Base-by-base conservation (phyloP, 1,284 basidiomycete genomes). In the Fomitiporia mediterranea region DNA sequence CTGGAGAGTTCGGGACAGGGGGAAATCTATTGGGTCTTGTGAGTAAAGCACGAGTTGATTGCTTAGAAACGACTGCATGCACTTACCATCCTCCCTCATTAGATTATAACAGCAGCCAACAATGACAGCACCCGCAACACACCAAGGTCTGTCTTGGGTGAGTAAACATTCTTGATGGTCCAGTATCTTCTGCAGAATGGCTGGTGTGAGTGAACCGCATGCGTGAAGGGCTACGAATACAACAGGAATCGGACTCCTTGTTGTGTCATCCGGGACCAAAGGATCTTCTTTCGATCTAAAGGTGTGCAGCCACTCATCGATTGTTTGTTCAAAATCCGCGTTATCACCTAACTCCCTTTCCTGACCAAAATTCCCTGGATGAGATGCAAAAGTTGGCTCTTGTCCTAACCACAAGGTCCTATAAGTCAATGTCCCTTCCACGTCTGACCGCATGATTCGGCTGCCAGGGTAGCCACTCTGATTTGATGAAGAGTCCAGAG, bases 151-250 rank as follows among this genome's bases (percentile, higher is more conserved):
- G 27, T 50, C 34, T 34, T 43, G 19, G 13, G 40, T 32, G 43
- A 23, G 7, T 8, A 32, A 11, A 43, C 40, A 39, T 42, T 60
- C 23, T 57, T 56, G 47, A 46, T 65, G 57, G 51, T 68, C 47
- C 65, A 77, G 69, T 19, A 72, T 66, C 38, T 56, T 55, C 21
- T 75, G 74, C 37, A 79, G 55, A 6, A 79, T 71, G 57, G 78
- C 71, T 39, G 74, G 66, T 1, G 77, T 77, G 13, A 80, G 69
- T 2, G 78, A 76, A 3, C 78, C 78, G 56, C 73, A 78, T 4
- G 74, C 82, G 61, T 89, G 86, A 43, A 89, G 72, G 9, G 82
- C 86, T 28, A 87, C 77, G 49, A 88, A 70, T 30, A 84, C 67
- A 3, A 86, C 74, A 2, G 81, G 81, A 6, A 71, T 69, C 40